These are phyloP conservation scores for Picea engelmannii DNA, from an alignment of 83 land plant genomes.

Conservation along the genomic window DNA sequence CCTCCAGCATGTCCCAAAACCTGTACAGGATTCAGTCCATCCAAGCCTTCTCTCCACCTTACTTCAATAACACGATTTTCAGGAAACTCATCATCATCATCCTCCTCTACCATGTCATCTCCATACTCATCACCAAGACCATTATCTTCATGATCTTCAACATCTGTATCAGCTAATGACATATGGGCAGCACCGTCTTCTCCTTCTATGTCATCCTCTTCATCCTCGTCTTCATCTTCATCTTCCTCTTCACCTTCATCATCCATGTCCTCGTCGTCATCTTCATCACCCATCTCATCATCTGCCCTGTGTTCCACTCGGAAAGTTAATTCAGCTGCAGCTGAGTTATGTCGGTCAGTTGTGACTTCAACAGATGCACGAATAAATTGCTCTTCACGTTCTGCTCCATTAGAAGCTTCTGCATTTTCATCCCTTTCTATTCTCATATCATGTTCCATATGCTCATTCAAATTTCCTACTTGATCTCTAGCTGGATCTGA, in stretches of 20 bases:
- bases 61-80: conserved; percentile 89
- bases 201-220: conserved; percentile 83
- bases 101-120: conserved; percentile 79
- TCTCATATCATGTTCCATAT: conserved; percentile 47
- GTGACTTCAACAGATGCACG: conserved; percentile 68
- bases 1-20: conserved; percentile 74
- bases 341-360: conserved; percentile 39
- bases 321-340: conserved; percentile 60
- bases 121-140: conserved; percentile 76
- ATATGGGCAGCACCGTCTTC: conserved; percentile 83
- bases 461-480: conserved; percentile 23
- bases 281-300: conserved; percentile 78
- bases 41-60: conserved; percentile 93
- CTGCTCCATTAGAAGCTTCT: conserved; percentile 26
- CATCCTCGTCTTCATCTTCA: conserved; percentile 90
- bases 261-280: conserved; percentile 66
- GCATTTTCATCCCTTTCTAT: conserved; percentile 35
- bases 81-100: conserved; percentile 81
- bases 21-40: conserved; percentile 78
- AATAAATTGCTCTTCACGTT: conserved; percentile 59
- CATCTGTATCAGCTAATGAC: conserved; percentile 93
- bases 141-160: conserved; percentile 92
- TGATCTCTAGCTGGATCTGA: conserved; percentile 27
- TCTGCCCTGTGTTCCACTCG: conserved; percentile 61
- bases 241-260: conserved; percentile 78